phyloP scores from a whole-genome alignment of 2,329 filamentous ascomycete genomes.

The Thielaviopsis populi region DNA sequence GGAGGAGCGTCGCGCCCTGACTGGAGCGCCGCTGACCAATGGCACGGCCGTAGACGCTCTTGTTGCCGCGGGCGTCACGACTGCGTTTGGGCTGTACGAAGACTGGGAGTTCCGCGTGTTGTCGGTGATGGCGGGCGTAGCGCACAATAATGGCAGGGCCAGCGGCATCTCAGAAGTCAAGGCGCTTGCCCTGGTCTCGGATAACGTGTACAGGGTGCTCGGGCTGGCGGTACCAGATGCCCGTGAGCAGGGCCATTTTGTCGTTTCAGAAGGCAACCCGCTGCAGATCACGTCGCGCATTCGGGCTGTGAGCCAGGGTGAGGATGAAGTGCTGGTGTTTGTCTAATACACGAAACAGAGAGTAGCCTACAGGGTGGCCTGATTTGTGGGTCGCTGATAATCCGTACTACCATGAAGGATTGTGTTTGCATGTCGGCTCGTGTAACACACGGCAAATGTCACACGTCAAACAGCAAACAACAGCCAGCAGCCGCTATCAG shows the following conservation, averaged over 20 bases:
- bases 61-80: conserved; percentile 41
- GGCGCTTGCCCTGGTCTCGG: conserved; percentile 42
- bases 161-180: conserved; percentile 38
- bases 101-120: conserved; percentile 49
- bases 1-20: conserved; percentile 47
- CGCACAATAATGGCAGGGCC: conserved; percentile 35
- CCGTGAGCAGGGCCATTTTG: conserved; percentile 34
- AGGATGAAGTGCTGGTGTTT: conserved; percentile 13
- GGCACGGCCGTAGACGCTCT: conserved; percentile 46
- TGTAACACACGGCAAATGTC: no score
- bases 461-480: no score
- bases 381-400: no score
- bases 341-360: background rate
- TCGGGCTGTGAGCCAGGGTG: conserved; percentile 32
- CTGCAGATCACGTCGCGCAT: conserved; percentile 43
- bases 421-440: no score
- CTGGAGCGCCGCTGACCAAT: conserved; percentile 50
- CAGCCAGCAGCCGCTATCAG: no score
- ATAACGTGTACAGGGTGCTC: conserved; percentile 43
- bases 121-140: conserved; percentile 44
- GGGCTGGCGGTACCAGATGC: conserved; percentile 28
- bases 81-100: conserved; percentile 44
- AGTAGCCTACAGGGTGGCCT: no score
- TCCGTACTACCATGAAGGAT: no score
- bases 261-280: conserved; percentile 48